These are phyloP conservation scores for Taiozyma sp. DNA, from an alignment of 1,139 yeast genomes.

Conservation along the genomic window DNA sequence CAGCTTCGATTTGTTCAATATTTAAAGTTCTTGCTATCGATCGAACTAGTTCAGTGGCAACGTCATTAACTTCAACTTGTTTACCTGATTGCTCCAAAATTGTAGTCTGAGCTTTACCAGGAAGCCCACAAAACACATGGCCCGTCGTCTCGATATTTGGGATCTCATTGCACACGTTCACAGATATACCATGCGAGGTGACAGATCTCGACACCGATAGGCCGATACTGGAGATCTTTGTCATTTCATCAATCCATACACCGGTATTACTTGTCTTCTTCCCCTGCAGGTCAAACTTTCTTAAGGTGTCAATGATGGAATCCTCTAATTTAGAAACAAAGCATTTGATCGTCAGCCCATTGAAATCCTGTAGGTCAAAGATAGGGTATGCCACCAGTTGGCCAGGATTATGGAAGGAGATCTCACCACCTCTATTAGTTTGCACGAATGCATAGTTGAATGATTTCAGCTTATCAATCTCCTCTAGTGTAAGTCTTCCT, in stretches of 20 bases:
- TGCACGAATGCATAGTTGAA: constrained; percentile 54
- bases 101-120: constrained; percentile 52
- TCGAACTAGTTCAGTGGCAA: constrained; percentile 46
- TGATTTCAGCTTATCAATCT: constrained; percentile 26
- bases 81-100: constrained; percentile 29
- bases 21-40: constrained; percentile 46
- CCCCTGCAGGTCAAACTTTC: constrained; percentile 23
- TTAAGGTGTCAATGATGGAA: constrained; percentile 51
- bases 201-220: constrained; percentile 79
- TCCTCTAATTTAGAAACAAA: constrained; percentile 68
- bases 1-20: constrained; percentile 39
- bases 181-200: constrained; percentile 85
- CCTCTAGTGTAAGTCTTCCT: constrained; percentile 35
- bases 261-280: constrained; percentile 71
- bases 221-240: constrained; percentile 87
- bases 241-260: constrained; percentile 61
- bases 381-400: constrained; percentile 86
- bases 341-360: constrained; percentile 61
- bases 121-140: constrained; percentile 83
- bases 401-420: constrained; percentile 96
- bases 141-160: constrained; percentile 54
- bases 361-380: constrained; percentile 62
- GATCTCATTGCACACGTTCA: constrained; percentile 73
- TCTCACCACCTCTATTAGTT: constrained; percentile 91
- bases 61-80: constrained; percentile 26